Conservation (phyloP, 148 eudicot genomes). For the Dianthus caryophyllus region DNA sequence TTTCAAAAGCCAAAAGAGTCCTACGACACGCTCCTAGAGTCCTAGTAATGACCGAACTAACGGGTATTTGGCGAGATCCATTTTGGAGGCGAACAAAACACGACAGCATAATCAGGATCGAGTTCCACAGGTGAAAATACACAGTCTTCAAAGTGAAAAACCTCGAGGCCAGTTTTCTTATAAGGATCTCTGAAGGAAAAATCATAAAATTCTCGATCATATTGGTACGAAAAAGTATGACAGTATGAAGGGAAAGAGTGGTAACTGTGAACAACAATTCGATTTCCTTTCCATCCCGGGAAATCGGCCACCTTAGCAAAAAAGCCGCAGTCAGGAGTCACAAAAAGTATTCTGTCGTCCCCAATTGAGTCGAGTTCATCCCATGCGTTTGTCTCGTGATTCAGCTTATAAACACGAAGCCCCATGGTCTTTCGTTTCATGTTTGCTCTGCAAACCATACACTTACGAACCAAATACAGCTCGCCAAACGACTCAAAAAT, state of each 20-base stretch:
- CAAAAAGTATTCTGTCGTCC: slow-evolving; percentile 7
- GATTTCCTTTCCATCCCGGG: background rate
- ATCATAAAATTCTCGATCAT: background rate
- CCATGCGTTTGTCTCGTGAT: background rate
- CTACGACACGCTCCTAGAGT: too few species aligned
- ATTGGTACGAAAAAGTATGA: background rate
- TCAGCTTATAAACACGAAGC: background rate
- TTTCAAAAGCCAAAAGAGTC: too few species aligned
- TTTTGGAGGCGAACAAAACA: slow-evolving; percentile 5
- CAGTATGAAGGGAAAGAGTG: background rate
- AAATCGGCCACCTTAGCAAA: slow-evolving; percentile 1
- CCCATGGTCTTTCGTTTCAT: background rate
- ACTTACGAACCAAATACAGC: background rate
- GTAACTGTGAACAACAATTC: background rate
- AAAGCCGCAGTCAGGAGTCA: background rate
- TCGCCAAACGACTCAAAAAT: slow-evolving; percentile 7
- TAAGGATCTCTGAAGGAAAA: background rate
- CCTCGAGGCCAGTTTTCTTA: background rate
- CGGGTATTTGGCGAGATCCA: background rate
- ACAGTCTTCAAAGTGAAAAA: slow-evolving; percentile 3
- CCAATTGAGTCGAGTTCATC: background rate
- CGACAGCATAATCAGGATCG: background rate
- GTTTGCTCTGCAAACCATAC: background rate
- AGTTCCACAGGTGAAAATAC: background rate
- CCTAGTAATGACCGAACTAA: too few species aligned